These are phyloP conservation scores for Mortierella sp. DNA, from an alignment of 371 early-diverging fungal species.

Conservation along the genomic window DNA sequence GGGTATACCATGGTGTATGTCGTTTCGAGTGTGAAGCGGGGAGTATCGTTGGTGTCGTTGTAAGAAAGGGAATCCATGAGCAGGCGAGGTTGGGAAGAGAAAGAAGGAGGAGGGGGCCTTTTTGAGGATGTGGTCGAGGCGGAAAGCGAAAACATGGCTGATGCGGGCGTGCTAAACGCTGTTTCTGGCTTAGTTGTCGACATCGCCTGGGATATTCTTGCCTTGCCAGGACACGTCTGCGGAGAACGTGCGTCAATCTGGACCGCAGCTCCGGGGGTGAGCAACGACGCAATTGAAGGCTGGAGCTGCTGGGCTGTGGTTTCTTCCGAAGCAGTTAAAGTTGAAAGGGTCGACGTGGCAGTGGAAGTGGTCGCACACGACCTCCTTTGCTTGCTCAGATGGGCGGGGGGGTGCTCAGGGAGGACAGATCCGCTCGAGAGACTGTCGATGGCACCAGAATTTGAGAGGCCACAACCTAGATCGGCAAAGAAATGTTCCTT, in stretches of 20 bases:
- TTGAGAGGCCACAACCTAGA: conserved; percentile 8
- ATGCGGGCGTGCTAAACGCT: not conserved
- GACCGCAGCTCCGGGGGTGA: too few relatives aligned
- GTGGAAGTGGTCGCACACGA: too few relatives aligned
- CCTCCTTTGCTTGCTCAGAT: too few relatives aligned
- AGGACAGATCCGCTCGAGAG: too few relatives aligned
- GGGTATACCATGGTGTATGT: conserved; percentile 9
- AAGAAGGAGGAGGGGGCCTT: conserved; percentile 7
- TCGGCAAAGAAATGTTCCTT: conserved; percentile 11
- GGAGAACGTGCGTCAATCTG: too few relatives aligned
- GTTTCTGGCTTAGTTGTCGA: not conserved
- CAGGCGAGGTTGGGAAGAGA: not conserved
- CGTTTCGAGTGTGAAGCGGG: not conserved
- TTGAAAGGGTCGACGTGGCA: too few relatives aligned
- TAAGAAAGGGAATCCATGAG: not conserved
- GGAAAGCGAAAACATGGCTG: conserved; percentile 1
- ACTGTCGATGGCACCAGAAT: not conserved
- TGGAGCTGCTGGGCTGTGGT: too few relatives aligned
- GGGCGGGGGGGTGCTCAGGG: not conserved
- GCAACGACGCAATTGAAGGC: too few relatives aligned
- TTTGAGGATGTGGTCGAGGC: conserved; percentile 7
- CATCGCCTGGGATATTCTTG: not conserved
- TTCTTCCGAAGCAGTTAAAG: too few relatives aligned
- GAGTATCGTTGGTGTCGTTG: not conserved
- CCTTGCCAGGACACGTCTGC: not conserved